These are phyloP conservation scores for Microascus cirrosus DNA, from an alignment of 2,329 filamentous ascomycete genomes.

Conservation along the genomic window DNA sequence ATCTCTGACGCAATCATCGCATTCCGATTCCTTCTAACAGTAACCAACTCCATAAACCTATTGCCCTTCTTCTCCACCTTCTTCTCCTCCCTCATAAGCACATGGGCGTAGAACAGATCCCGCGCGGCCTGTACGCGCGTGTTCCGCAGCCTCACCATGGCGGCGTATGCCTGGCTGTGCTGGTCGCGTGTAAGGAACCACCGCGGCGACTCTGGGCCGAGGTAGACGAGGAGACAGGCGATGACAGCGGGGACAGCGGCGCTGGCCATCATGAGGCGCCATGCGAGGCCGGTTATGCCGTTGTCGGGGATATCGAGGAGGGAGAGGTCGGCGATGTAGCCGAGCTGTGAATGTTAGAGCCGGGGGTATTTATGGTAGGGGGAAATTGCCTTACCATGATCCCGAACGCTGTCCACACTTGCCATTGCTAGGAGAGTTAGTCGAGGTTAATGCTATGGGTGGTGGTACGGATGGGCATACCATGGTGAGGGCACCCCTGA, in stretches of 20 bases:
- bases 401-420: constrained; percentile 36
- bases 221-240: constrained; percentile 41
- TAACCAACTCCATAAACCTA: constrained; percentile 33
- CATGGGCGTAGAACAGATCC: constrained; percentile 45
- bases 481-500: constrained; percentile 63
- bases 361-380: neutral
- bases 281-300: constrained; percentile 44
- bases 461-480: neutral
- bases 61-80: constrained; percentile 17
- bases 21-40: constrained; percentile 43
- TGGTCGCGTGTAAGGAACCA: constrained; percentile 38
- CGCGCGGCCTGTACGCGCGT: constrained; percentile 42
- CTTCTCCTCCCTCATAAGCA: constrained; percentile 46
- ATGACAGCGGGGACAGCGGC: constrained; percentile 54
- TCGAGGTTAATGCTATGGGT: neutral
- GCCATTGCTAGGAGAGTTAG: constrained; percentile 3
- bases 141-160: constrained; percentile 34
- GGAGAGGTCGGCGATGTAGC: constrained; percentile 48
- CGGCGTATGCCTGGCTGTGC: constrained; percentile 32
- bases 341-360: constrained; percentile 17
- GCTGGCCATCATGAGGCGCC: constrained; percentile 60
- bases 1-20: constrained; percentile 50
- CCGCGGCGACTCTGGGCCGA: constrained; percentile 35
- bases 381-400: constrained; percentile 26
- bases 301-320: constrained; percentile 46